These are phyloP conservation scores for Zymoseptoria passerinii DNA, from an alignment of 2,329 filamentous ascomycete genomes.

Conservation along the genomic window DNA sequence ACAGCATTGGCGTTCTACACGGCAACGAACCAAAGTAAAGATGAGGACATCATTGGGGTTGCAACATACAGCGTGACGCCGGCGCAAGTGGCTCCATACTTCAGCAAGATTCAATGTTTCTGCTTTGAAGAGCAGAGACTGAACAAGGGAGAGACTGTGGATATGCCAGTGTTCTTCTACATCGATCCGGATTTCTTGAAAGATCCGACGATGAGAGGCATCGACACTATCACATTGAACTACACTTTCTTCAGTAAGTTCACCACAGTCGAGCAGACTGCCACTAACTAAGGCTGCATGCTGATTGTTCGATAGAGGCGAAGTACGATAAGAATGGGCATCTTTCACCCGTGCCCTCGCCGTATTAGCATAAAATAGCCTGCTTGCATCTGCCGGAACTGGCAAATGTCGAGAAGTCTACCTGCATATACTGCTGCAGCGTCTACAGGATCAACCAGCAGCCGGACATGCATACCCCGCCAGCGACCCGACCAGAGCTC, in stretches of 20 bases:
- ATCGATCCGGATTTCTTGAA: constrained; percentile 91
- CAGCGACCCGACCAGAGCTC: background rate
- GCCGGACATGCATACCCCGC: background rate
- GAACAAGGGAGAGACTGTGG: constrained; percentile 90
- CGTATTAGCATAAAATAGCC: constrained; percentile 5
- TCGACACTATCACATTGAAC: constrained; percentile 89
- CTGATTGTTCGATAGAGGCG: constrained; percentile 51
- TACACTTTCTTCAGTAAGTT: constrained; percentile 97
- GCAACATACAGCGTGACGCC: constrained; percentile 97
- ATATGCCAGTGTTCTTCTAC: constrained; percentile 99
- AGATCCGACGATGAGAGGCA: constrained; percentile 84
- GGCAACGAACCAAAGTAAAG: constrained; percentile 79
- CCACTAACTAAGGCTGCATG: background rate
- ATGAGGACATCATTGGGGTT: constrained; percentile 87
- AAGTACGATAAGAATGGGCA: constrained; percentile 76
- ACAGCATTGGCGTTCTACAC: constrained; percentile 97
- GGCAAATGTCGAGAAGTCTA: background rate
- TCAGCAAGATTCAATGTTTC: constrained; percentile 99
- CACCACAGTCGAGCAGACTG: background rate
- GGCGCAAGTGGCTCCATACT: constrained; percentile 91
- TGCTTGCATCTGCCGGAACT: background rate
- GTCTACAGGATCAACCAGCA: no score
- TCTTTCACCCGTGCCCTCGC: constrained; percentile 48
- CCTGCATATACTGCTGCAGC: no score
- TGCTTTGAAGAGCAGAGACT: constrained; percentile 94